Base-by-base conservation (phyloP, 2,329 filamentous ascomycete genomes). In the Emergomyces orientalis region DNA sequence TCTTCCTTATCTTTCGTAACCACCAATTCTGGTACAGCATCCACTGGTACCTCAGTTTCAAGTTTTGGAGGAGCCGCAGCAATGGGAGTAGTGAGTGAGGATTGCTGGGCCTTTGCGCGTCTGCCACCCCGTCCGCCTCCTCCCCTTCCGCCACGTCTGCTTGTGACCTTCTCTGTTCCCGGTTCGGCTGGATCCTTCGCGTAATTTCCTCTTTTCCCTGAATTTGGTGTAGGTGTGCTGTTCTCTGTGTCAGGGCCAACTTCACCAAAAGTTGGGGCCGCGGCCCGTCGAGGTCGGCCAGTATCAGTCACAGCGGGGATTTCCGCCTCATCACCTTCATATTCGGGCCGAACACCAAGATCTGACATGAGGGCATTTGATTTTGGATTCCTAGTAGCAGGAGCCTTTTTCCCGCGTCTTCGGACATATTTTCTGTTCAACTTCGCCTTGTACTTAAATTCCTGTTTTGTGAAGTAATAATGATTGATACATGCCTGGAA, bases 401-500 rank as follows among this genome's bases (percentile, higher is more conserved):
- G 73, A 65, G 71, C 73, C 54, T 70, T 71, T 14, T 75, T 73
- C 27, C 75, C 74, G 61, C 68, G 70, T 55, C 75, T 75, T 34
- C 76, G 74, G 63, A 75, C 76, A 72, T 77, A 78, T 60, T 76
- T 73, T 67, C 78, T 79, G 66, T 77, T 76, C 62, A 79, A 72
- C 60, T 79, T 78, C 17, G 78, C 78, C 67, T 81, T 81, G 69
- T 81, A 81, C 58, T 79, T 79, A 61, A 77, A 77, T 55, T 79
- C 75, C 63, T 77, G 74, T 66, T 81, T 81, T 3, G 79, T 81
- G 62, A 79, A 69, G 65, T 81, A 81, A 65, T 81, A 81, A 66
- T 81, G 79, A 60, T 76, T 69, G 59, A 81, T 80, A 64, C 79
- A 81, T 62, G 81, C 75, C 66, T 78, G 74, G 70, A 78, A 81